A percentile compares a stretch with the other conserved stretches of the same genome.
phyloP scores from a whole-genome alignment of 2,329 filamentous ascomycete species.

The Ascochyta viciae-villosae region DNA sequence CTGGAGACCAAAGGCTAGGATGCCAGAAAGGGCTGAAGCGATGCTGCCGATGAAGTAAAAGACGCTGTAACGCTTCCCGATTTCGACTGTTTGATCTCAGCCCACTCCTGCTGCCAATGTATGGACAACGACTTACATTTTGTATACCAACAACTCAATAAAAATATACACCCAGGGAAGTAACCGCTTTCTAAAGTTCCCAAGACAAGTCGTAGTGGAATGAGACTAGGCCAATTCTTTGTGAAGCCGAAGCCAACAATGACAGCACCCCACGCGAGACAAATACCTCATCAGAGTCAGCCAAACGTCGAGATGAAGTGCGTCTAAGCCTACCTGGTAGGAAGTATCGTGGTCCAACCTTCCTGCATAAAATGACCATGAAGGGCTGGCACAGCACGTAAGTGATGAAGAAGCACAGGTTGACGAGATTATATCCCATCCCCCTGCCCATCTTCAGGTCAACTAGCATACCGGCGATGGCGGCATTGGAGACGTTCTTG shows the following conservation, averaged over 20 bases:
- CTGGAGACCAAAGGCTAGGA: slow-evolving; percentile 31
- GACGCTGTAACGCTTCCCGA: slow-evolving; percentile 31
- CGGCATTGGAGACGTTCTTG: slow-evolving; percentile 37
- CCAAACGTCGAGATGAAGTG: fast-evolving
- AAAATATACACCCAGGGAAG: slow-evolving; percentile 32
- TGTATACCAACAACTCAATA: slow-evolving; percentile 35
- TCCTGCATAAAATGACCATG: slow-evolving; percentile 29
- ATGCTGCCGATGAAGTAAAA: slow-evolving; percentile 37
- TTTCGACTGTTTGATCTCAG: slow-evolving; percentile 23
- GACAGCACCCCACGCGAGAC: slow-evolving; percentile 30
- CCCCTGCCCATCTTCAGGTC: slow-evolving; percentile 30
- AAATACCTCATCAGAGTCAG: slow-evolving; percentile 17
- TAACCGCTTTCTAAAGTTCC: slow-evolving; percentile 31
- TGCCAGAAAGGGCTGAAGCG: slow-evolving; percentile 32
- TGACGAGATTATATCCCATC: slow-evolving; percentile 31
- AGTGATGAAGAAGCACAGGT: slow-evolving; percentile 38
- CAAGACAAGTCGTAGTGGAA: slow-evolving; percentile 27
- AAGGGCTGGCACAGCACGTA: slow-evolving; percentile 35
- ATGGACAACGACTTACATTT: slow-evolving; percentile 23
- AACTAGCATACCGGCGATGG: slow-evolving; percentile 34
- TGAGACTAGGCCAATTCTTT: slow-evolving; percentile 28
- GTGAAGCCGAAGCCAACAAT: slow-evolving; percentile 37
- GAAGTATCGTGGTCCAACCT: slow-evolving; percentile 31
- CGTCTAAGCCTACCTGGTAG: slow-evolving; percentile 15
- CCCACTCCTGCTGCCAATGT: neutral